Base-by-base conservation (phyloP, 1,139 yeast genomes). In the Sugiyamaella pinicola region DNA sequence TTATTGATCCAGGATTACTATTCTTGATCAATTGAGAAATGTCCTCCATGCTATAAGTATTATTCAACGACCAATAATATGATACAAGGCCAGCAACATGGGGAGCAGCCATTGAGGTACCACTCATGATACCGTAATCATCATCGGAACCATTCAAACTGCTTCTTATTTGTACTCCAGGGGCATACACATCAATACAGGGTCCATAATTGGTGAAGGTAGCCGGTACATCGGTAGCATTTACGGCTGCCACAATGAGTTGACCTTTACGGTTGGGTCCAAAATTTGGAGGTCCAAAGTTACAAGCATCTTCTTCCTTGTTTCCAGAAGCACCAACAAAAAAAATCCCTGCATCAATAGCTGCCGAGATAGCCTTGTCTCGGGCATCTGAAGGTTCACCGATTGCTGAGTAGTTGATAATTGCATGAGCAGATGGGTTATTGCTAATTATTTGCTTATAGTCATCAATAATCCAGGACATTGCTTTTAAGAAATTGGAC, bases 61-160 rank as follows among this genome's bases (percentile, higher is more conserved):
- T 49, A 51, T 62, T 63, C 13, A 9, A 78, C 67, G 4, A 93
- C 96, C 58, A 75, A 47, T 82, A 67, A 33, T 82, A 78, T 0
- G 91, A 91, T 1, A 77, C 83, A 37, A 87, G 65, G 0, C 97
- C 97, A 0, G 95, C 77, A 10, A 87, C 86, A 2, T 82, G 76
- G 0, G 96, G 96, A 1, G 96, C 78, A 0, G 96, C 83, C 95
- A 89, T 88, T 0, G 96, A 89, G 0, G 96, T 89, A 0, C 97
- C 97, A 4, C 93, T 82, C 61, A 84, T 76, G 3, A 67, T 61
- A 44, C 74, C 79, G 1, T 81, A 73, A 17, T 60, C 50, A 4
- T 59, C 52, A 4, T 58, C 52, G n/a, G 62, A 52, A 15, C 55
- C 49, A 47, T 64, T 58, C 31, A 56, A 53, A 18, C 66, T 55